A percentile compares a stretch with the other conserved stretches of the same genome.
Conservation (phyloP, 345 rosid species). For the Eucalyptus cloeziana region DNA sequence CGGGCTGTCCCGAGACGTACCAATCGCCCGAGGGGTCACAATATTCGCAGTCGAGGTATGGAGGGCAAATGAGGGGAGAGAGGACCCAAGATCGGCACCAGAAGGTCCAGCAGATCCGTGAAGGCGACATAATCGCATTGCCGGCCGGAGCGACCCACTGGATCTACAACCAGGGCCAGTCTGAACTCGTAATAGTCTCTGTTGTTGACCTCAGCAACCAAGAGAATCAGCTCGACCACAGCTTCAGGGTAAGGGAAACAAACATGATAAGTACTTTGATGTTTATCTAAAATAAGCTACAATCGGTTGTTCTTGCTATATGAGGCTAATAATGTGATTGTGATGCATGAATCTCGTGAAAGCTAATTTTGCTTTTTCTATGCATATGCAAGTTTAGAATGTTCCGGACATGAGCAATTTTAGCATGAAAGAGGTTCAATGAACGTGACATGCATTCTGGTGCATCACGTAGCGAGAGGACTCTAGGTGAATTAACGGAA, state of each 20-base stretch:
- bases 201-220: slow-evolving; percentile 13
- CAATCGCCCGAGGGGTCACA: not conserved
- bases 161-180: slow-evolving; percentile 27
- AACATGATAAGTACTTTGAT: not conserved
- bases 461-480: not conserved
- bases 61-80: not conserved
- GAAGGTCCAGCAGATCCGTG: slow-evolving; percentile 11
- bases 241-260: slow-evolving; percentile 23
- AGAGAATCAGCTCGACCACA: slow-evolving; percentile 36
- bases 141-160: slow-evolving; percentile 34
- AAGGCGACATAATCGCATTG: slow-evolving; percentile 30
- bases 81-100: slow-evolving; percentile 10
- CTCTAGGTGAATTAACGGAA: not conserved
- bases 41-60: not conserved
- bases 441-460: not conserved
- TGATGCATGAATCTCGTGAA: not conserved
- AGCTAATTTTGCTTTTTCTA: not conserved
- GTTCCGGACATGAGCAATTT: not conserved
- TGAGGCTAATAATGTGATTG: not conserved
- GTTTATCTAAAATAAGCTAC: not conserved
- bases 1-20: slow-evolving; percentile 32
- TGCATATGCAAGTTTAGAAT: not conserved
- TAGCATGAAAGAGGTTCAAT: not conserved
- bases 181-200: slow-evolving; percentile 14
- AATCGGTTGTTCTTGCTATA: not conserved